phyloP scores from a whole-genome alignment of 192 early-diverging fungal genomes.

The Podila minutissima region DNA sequence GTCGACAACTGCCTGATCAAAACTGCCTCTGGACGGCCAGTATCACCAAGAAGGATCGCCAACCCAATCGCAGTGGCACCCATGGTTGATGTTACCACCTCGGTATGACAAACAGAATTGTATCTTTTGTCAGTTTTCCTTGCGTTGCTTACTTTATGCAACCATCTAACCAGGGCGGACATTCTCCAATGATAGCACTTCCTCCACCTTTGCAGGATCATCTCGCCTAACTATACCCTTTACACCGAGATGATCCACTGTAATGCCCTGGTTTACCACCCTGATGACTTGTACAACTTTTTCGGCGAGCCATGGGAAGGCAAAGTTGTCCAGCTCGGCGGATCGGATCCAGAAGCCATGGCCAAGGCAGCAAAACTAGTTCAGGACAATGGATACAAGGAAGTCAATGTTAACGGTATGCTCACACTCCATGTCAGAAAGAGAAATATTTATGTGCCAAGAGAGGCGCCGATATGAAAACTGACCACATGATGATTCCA shows the following conservation, averaged over 20 bases:
- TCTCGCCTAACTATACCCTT: conserved; percentile 70
- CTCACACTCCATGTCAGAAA: no score
- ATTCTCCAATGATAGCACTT: conserved; percentile 56
- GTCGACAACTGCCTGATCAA: not conserved
- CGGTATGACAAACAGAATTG: conserved; percentile 40
- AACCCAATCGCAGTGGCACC: conserved; percentile 68
- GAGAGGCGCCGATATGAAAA: not conserved
- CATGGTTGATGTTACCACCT: conserved; percentile 82
- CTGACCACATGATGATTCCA: not conserved
- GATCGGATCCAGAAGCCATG: conserved; percentile 58
- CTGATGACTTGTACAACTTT: conserved; percentile 54
- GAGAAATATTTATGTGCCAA: not conserved
- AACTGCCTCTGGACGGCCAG: conserved; percentile 27
- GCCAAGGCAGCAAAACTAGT: conserved; percentile 61
- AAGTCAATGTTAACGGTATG: conserved; percentile 72
- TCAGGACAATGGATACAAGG: conserved; percentile 62
- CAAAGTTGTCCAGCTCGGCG: conserved; percentile 69
- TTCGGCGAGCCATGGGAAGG: conserved; percentile 56
- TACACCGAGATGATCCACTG: conserved; percentile 83
- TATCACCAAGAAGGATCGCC: conserved; percentile 29
- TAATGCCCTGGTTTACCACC: conserved; percentile 60
- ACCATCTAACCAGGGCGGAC: not conserved
- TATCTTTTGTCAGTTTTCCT: not conserved
- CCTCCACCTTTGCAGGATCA: conserved; percentile 69
- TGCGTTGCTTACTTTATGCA: not conserved